phyloP scores from a whole-genome alignment of 148 eudicot genomes.

The Camellia granthamiana region DNA sequence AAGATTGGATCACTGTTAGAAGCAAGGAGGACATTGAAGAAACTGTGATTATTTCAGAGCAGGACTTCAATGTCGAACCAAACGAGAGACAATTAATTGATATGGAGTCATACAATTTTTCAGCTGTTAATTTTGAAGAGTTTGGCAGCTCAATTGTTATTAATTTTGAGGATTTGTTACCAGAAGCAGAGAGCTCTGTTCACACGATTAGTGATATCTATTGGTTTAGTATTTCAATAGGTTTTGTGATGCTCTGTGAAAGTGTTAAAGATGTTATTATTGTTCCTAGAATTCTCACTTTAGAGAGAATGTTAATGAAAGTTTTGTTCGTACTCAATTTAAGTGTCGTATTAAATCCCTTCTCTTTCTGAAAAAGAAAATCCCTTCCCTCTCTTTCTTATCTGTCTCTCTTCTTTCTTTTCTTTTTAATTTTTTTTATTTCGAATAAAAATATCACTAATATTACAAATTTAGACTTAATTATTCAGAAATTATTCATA shows the following conservation, averaged over 20 bases:
- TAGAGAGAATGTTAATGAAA: conserved; percentile 11
- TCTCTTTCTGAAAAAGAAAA: background rate
- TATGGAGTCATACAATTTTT: background rate
- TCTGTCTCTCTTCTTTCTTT: background rate
- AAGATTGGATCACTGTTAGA: conserved; percentile 65
- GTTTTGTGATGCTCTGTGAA: background rate
- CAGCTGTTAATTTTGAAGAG: conserved; percentile 7
- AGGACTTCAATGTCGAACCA: background rate
- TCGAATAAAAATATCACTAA: too few species aligned
- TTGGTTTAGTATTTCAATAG: background rate
- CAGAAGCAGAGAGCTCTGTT: conserved; percentile 10
- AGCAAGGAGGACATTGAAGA: conserved; percentile 26
- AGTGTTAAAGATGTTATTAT: conserved; percentile 15
- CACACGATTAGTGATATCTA: conserved; percentile 4
- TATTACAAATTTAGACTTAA: too few species aligned
- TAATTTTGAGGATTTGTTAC: background rate
- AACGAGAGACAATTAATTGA: background rate
- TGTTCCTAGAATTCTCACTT: conserved; percentile 8
- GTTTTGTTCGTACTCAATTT: conserved; percentile 17
- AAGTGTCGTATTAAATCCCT: background rate
- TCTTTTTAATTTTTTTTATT: too few species aligned
- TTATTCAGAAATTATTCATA: too few species aligned
- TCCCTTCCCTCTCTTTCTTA: background rate
- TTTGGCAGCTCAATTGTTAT: background rate
- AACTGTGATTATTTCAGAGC: background rate